These are phyloP conservation scores for Curvularia sp. DNA, from an alignment of 2,329 filamentous ascomycete species.

Conservation along the genomic window DNA sequence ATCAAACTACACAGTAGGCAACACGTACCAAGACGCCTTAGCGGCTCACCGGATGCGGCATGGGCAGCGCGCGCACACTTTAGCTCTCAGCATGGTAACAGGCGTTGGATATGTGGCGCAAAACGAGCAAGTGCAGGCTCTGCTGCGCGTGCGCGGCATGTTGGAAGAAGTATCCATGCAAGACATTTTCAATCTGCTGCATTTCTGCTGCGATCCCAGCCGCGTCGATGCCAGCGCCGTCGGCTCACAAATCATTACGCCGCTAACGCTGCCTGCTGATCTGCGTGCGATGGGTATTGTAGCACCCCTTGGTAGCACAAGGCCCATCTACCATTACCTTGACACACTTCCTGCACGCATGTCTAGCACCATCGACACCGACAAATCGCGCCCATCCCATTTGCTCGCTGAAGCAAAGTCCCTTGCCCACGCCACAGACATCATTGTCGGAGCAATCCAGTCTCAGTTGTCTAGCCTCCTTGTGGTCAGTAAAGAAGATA, in stretches of 20 bases:
- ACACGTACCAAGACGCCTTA: conserved; percentile 37
- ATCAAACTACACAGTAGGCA: conserved; percentile 36
- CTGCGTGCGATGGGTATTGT: conserved; percentile 23
- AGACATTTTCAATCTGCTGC: conserved; percentile 32
- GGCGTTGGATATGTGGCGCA: conserved; percentile 27
- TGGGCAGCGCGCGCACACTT: conserved; percentile 23
- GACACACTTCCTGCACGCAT: conserved; percentile 18
- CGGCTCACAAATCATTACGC: conserved; percentile 29
- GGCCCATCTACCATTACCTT: conserved; percentile 21
- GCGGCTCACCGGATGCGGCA: conserved; percentile 29
- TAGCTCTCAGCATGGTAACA: conserved; percentile 30
- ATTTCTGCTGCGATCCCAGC: conserved; percentile 26
- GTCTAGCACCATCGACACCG: background rate
- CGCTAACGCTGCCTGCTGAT: conserved; percentile 26
- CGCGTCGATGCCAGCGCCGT: conserved; percentile 4
- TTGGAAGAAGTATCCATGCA: conserved; percentile 23
- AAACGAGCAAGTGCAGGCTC: conserved; percentile 20
- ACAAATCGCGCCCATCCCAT: conserved; percentile 14
- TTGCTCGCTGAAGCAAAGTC: conserved; percentile 15
- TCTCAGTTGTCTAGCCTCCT: conserved; percentile 22
- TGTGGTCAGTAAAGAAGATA: conserved; percentile 27
- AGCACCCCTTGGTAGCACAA: conserved; percentile 27
- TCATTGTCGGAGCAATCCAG: conserved; percentile 25
- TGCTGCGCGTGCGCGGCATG: conserved; percentile 17
- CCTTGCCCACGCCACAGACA: conserved; percentile 15